Percentiles rank a stretch among this genome's conserved stretches.
Conservation (phyloP, 2,329 filamentous ascomycete species). For the Onygenales sp. region DNA sequence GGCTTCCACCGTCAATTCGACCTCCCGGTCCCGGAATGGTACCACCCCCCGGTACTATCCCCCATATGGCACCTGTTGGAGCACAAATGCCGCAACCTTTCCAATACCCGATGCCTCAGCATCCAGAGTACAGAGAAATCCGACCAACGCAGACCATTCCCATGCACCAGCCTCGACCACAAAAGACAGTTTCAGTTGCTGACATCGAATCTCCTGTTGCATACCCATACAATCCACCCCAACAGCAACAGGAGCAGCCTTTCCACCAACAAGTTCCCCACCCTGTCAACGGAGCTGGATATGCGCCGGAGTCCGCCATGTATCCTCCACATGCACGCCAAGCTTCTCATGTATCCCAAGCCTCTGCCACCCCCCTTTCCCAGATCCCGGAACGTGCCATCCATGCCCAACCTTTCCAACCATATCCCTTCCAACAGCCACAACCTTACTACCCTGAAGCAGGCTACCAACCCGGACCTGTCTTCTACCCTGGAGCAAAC, state of each 20-base stretch:
- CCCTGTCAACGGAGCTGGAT: conserved; percentile 53
- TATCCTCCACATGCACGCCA: conserved; percentile 56
- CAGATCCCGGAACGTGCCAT: conserved; percentile 90
- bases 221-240: conserved; percentile 49
- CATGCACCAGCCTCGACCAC: conserved; percentile 91
- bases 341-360: conserved; percentile 59
- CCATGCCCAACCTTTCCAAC: conserved; percentile 83
- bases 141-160: conserved; percentile 49
- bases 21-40: conserved; percentile 17
- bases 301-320: conserved; percentile 38
- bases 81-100: conserved; percentile 27
- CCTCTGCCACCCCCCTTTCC: conserved; percentile 71
- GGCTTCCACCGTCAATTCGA: conserved; percentile 59
- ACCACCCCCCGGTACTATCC: conserved; percentile 8
- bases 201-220: conserved; percentile 78
- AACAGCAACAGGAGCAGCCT: conserved; percentile 65
- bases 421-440: conserved; percentile 52
- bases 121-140: conserved; percentile 50
- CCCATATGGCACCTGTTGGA: conserved; percentile 3
- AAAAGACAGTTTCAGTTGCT: conserved; percentile 87
- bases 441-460: conserved; percentile 51
- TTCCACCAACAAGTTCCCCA: conserved; percentile 92
- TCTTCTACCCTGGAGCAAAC: conserved; percentile 56
- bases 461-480: conserved; percentile 47
- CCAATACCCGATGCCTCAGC: conserved; percentile 46